Evolutionary conservation across 2,329 filamentous ascomycete species (phyloP), one percentile per base, ranked within the genome.

Genomic region (Escovopsis weberi): DNA sequence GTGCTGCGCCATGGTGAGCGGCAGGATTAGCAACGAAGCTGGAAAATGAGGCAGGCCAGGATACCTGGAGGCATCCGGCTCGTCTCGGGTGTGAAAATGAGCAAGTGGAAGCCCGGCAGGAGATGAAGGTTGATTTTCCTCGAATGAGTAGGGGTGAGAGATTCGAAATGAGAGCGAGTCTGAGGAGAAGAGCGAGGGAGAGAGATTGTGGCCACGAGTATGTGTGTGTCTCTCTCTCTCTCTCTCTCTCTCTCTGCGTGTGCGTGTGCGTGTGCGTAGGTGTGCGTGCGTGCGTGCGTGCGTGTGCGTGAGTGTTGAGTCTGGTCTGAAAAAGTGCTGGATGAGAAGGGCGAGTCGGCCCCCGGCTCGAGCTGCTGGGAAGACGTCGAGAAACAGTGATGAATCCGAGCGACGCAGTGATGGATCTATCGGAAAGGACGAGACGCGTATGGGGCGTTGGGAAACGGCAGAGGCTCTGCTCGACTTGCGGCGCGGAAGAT

Each of bases 1-100:
- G 54, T 59, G 58, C 52, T 62, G 61, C 50, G 60, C 61, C 61
- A 63, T 63, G 55, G 51, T 56, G 33, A 56, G 51, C 55, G 55
- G 30, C 49, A 53, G 51, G 15, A 55, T 53, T 57, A 62, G 55
- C 58, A 55, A 54, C 53, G 55, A 46, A 53, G 51, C 52, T 50
- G 55, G 50, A 53, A 57, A 55, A 55, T 55, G 55, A 57, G 49
- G 54, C 53, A 48, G 48, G 44, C 35, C 46, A 46, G 45, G 49
- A 45, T 49, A 47, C 50, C 45, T 49, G 50, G 50, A 56, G 51
- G 53, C 53, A 56, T 56, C 54, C 52, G 43, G 44, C 43, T 44
- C 37, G 42, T 36, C 36, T 12, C n/a, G 34, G 33, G 37, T 41
- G 37, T 45, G 43, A n/a, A 35, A 43, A 37, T 28, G 40, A 43